These are phyloP conservation scores for Farysia itapuensis DNA, from an alignment of 1,284 basidiomycete species.

Conservation along the genomic window DNA sequence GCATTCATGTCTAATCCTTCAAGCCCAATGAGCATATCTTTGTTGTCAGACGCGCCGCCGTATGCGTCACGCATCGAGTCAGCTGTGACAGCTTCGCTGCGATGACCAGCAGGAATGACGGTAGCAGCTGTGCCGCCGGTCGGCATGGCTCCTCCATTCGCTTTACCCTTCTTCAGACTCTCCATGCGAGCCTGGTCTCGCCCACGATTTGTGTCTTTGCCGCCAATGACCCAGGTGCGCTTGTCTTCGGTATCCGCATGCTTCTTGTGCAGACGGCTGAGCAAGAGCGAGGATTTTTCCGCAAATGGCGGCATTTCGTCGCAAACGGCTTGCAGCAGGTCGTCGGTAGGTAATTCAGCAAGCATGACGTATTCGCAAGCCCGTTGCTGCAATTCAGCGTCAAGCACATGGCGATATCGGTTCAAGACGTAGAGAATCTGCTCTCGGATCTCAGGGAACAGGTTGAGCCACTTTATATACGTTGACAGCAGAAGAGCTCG, in stretches of 20 bases:
- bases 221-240: conserved; percentile 91
- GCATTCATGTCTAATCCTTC: conserved; percentile 76
- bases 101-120: conserved; percentile 40
- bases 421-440: conserved; percentile 93
- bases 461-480: conserved; percentile 99
- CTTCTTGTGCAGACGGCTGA: conserved; percentile 82
- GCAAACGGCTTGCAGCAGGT: conserved; percentile 87
- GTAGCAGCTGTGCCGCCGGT: conserved; percentile 29
- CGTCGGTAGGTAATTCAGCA: conserved; percentile 68
- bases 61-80: conserved; percentile 18
- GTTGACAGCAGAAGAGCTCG: conserved; percentile 90
- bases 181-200: conserved; percentile 67
- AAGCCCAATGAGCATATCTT: conserved; percentile 71
- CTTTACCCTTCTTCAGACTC: conserved; percentile 61
- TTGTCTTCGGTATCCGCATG: conserved; percentile 78
- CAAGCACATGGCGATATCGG: conserved; percentile 90
- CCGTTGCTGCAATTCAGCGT: conserved; percentile 94
- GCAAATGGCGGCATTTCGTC: conserved; percentile 99
- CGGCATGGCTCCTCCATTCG: conserved; percentile 54
- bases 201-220: conserved; percentile 84
- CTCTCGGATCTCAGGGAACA: conserved; percentile 96
- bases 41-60: conserved; percentile 20
- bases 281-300: conserved; percentile 78
- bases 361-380: conserved; percentile 68
- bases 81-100: conserved; percentile 37